Evolutionary conservation across 164 flowering plant genomes (phyloP).

Genomic region (Vitis labrusca): DNA sequence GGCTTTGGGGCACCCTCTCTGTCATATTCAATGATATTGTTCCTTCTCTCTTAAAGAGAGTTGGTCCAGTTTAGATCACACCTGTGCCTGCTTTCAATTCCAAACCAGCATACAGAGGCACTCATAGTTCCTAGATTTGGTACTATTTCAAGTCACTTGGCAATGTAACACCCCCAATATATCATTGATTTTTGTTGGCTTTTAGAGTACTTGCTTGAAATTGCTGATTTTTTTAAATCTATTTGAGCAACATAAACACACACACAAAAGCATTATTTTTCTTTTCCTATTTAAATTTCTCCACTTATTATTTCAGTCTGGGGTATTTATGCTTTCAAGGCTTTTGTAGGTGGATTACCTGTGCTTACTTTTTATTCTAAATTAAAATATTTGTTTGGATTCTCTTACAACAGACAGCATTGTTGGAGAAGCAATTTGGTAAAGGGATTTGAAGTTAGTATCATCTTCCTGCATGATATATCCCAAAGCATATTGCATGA

Average conservation of each 20-base stretch:
- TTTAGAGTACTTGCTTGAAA: not conserved
- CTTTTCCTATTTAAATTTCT: no score
- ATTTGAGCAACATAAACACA: not conserved
- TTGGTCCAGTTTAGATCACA: no score
- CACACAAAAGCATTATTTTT: not conserved
- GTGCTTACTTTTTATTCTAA: no score
- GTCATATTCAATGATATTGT: not conserved
- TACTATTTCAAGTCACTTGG: not conserved
- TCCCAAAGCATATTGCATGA: no score
- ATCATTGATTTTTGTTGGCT: slow-evolving; percentile 12
- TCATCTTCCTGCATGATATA: no score
- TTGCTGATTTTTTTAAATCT: slow-evolving; percentile 17
- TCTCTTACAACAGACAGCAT: no score
- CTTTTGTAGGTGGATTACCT: no score
- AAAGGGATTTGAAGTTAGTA: no score
- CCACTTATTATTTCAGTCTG: no score
- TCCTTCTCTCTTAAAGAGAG: not conserved
- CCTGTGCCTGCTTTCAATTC: not conserved
- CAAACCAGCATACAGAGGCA: slow-evolving; percentile 6
- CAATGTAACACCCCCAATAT: not conserved
- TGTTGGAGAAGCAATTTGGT: no score
- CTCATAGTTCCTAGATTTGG: not conserved
- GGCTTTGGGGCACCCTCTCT: not conserved
- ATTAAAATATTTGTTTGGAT: no score
- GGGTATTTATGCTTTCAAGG: no score